Evolutionary conservation across 305 asterid species (phyloP).

Genomic region (Fraxinus albicans): DNA sequence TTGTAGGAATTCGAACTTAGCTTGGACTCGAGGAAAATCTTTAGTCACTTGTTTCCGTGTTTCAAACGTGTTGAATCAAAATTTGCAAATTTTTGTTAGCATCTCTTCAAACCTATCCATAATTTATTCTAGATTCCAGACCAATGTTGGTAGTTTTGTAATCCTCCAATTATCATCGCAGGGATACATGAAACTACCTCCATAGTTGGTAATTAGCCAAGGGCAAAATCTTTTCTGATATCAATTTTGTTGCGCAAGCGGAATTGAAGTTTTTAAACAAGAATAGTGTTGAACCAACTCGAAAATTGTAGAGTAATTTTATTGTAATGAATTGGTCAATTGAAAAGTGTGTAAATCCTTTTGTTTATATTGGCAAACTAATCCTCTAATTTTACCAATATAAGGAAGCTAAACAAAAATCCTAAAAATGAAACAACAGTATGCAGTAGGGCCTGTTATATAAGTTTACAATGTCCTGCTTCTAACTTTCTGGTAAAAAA

Average conservation of each 20-base stretch:
- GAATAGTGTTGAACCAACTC: not conserved
- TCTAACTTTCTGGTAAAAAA: not conserved
- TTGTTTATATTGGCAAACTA: not conserved
- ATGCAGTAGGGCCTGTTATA: not conserved
- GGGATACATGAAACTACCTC: not conserved
- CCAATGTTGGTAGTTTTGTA: not conserved
- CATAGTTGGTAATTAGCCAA: not conserved
- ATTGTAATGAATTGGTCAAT: not conserved
- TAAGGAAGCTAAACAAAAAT: not conserved
- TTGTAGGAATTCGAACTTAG: not conserved
- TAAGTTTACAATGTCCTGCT: not conserved
- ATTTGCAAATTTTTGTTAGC: not conserved
- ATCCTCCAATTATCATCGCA: not conserved
- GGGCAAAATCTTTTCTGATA: not conserved
- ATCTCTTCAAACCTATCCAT: not conserved
- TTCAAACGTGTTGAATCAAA: not conserved
- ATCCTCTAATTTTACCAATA: not conserved
- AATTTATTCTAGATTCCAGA: not conserved
- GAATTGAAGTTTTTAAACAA: not conserved
- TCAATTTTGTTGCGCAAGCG: not conserved
- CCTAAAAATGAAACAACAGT: not conserved
- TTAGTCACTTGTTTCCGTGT: not conserved
- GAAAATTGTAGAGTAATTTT: not conserved
- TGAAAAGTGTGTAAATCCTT: not conserved
- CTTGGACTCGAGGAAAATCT: not conserved